Conservation (phyloP, 768 basidiomycete species). For the Myochromella boudieri region DNA sequence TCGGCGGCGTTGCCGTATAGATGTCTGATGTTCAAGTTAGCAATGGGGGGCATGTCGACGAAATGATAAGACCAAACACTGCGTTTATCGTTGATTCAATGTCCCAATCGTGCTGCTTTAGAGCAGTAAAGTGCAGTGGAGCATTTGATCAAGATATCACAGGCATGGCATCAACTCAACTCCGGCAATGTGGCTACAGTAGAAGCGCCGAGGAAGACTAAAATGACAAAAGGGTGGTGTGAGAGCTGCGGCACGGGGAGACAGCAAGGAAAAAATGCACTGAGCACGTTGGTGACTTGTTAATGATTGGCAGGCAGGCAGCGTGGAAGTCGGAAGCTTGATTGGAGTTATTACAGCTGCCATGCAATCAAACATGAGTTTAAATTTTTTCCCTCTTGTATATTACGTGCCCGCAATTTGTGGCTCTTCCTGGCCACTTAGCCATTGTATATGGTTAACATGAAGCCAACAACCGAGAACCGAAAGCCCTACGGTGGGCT, state of each 20-base stretch:
- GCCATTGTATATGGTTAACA: slow-evolving; percentile 13
- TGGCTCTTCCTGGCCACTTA: slow-evolving; percentile 8
- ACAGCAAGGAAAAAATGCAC: slow-evolving; percentile 5
- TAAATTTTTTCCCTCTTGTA: slow-evolving; percentile 13
- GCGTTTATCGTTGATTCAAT: slow-evolving; percentile 37
- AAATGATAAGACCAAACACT: slow-evolving; percentile 36
- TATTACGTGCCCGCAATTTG: slow-evolving; percentile 8
- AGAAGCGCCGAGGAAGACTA: slow-evolving; percentile 13
- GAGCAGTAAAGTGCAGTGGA: slow-evolving; percentile 15
- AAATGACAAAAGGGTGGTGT: slow-evolving; percentile 3
- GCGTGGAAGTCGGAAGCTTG: slow-evolving; percentile 15
- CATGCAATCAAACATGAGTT: slow-evolving; percentile 21
- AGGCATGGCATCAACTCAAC: slow-evolving; percentile 15
- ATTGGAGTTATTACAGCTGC: too few species aligned
- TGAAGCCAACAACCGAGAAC: slow-evolving; percentile 42
- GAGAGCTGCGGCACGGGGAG: slow-evolving; percentile 9
- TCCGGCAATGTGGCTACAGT: slow-evolving; percentile 12
- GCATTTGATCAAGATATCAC: slow-evolving; percentile 18
- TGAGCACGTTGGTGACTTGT: slow-evolving; percentile 15
- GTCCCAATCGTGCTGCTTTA: slow-evolving; percentile 15
- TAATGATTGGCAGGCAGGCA: neutral
- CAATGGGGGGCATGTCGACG: slow-evolving; percentile 42
- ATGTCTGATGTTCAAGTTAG: slow-evolving; percentile 44
- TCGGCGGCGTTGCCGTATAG: slow-evolving; percentile 59
- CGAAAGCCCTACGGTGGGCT: slow-evolving; percentile 73